Percentiles rank a stretch among this genome's conserved stretches.
These are phyloP conservation scores for Scedosporium minutisporum DNA, from an alignment of 2,329 filamentous ascomycete species.

Conservation along the genomic window DNA sequence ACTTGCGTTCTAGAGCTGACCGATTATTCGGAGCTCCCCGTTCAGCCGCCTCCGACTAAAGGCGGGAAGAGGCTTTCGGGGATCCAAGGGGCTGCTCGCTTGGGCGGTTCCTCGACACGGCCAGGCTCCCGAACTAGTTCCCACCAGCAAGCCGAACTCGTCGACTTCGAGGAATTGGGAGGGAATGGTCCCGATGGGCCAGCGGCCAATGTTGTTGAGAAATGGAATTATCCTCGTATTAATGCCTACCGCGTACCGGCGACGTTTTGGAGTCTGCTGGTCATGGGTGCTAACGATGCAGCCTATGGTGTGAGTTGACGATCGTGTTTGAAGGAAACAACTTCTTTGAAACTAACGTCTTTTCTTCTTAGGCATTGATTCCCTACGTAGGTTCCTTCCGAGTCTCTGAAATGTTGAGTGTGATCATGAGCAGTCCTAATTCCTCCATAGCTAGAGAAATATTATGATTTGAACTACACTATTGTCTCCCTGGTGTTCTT, in stretches of 20 bases:
- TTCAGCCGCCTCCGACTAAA: background rate
- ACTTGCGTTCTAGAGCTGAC: background rate
- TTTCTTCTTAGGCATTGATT: background rate
- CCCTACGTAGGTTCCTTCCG: conserved; percentile 1
- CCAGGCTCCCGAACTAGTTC: background rate
- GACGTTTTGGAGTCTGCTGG: conserved; percentile 51
- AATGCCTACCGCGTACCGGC: conserved; percentile 51
- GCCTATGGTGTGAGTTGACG: conserved; percentile 45
- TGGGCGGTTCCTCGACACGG: background rate
- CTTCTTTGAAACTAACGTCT: background rate
- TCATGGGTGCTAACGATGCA: conserved; percentile 62
- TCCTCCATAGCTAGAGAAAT: conserved; percentile 18
- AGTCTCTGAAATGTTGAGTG: background rate
- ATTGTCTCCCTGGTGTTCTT: conserved; percentile 59
- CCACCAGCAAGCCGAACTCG: background rate
- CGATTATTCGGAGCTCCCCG: background rate
- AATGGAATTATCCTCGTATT: conserved; percentile 53
- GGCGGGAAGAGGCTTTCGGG: background rate
- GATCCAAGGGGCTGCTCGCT: background rate
- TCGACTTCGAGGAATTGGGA: background rate
- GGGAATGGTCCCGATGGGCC: background rate
- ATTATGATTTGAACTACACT: conserved; percentile 53
- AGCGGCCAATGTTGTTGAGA: conserved; percentile 24
- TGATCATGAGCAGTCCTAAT: background rate
- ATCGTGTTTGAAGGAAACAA: background rate